Evolutionary conservation across 75 land plant genomes (phyloP).

Genomic region (Larix kaempferi): DNA sequence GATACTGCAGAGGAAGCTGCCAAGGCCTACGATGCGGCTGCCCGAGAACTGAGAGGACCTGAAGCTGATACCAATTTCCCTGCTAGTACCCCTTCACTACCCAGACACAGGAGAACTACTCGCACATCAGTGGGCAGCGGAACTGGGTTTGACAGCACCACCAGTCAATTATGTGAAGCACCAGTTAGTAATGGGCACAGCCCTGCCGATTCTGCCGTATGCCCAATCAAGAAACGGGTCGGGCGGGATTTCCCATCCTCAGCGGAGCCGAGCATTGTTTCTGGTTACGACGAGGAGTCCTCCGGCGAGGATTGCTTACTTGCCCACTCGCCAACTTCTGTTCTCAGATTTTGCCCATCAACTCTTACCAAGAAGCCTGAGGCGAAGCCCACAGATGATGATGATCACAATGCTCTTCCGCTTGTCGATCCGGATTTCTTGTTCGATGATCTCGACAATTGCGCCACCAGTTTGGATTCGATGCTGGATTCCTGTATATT

Average conservation of each 20-base stretch:
- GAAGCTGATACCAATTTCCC: conserved; percentile 9
- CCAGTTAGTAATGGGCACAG: too few species aligned
- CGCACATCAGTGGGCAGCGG: background rate
- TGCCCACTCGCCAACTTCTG: background rate
- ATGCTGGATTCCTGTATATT: background rate
- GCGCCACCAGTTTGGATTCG: background rate
- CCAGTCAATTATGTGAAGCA: too few species aligned
- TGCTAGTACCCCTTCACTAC: too few species aligned
- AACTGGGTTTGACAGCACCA: too few species aligned
- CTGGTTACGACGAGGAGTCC: conserved; percentile 6
- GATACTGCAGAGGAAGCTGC: conserved; percentile 14
- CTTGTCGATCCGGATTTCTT: background rate
- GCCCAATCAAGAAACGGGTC: too few species aligned
- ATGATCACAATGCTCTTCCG: too few species aligned
- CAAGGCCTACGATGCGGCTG: conserved; percentile 10
- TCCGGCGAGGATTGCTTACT: background rate
- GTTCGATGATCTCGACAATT: too few species aligned
- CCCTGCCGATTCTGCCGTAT: too few species aligned
- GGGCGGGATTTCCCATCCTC: too few species aligned
- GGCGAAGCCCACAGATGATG: too few species aligned
- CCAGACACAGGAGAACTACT: background rate
- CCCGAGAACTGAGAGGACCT: conserved; percentile 1
- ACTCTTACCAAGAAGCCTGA: background rate
- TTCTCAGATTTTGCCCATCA: background rate
- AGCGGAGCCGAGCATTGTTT: too few species aligned